Evolutionary conservation across 1,284 basidiomycete genomes (phyloP).

Genomic region (Phylloboletellus chloephorus): DNA sequence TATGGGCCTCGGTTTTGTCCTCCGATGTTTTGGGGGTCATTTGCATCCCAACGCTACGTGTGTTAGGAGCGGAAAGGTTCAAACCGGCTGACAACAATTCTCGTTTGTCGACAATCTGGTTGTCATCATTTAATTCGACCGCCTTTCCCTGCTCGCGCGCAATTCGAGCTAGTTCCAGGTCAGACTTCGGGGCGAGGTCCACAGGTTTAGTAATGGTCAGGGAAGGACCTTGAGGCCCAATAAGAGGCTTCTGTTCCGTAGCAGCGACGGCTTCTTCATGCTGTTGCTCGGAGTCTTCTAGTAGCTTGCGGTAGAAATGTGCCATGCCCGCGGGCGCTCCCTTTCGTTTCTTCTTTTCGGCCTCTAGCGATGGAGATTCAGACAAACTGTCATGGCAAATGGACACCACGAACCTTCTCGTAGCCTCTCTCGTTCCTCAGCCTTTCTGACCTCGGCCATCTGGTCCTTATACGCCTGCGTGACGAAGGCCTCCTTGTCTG

Average conservation of each 20-base stretch:
- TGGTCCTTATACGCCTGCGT: conserved; percentile 97
- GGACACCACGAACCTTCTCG: conserved; percentile 66
- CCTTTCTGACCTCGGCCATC: conserved; percentile 85
- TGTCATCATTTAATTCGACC: conserved; percentile 97
- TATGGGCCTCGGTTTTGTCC: conserved; percentile 34
- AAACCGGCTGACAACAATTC: conserved; percentile 88
- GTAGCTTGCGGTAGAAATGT: conserved; percentile 79
- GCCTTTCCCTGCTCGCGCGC: conserved; percentile 73
- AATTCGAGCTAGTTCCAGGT: conserved; percentile 63
- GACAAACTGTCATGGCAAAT: background rate
- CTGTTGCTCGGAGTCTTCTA: conserved; percentile 76
- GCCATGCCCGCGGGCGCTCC: conserved; percentile 69
- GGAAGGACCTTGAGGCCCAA: conserved; percentile 54
- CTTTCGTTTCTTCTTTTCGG: conserved; percentile 59
- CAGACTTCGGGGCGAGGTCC: conserved; percentile 55
- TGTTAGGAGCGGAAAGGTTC: conserved; percentile 82
- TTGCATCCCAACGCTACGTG: conserved; percentile 51
- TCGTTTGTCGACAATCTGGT: conserved; percentile 94
- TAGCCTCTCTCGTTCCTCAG: conserved; percentile 86
- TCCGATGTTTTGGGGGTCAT: conserved; percentile 24
- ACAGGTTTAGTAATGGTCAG: conserved; percentile 69
- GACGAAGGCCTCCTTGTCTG: conserved; percentile 94
- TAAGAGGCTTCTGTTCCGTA: conserved; percentile 44
- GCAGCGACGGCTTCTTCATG: conserved; percentile 84
- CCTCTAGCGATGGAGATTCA: conserved; percentile 37